Evolutionary conservation across 1,284 basidiomycete species (phyloP), one percentile per base, ranked within the genome.

Genomic region (Somion occarium): DNA sequence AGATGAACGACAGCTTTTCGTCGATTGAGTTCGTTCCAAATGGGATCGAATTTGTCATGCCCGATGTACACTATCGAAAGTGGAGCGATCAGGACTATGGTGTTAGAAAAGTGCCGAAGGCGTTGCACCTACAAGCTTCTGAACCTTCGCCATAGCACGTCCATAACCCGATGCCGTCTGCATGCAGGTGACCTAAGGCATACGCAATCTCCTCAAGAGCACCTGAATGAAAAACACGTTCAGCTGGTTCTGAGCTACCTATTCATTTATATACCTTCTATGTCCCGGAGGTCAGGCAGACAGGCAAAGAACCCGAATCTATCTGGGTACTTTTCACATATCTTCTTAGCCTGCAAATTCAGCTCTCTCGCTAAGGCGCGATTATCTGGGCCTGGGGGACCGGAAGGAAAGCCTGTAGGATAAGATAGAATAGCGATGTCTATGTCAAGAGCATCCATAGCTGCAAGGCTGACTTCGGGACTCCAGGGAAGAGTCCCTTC

Each of bases 291-390:
- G 57, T 79, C 74, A 5, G 85, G 85, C 49, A 87, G 61, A 39
- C 73, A 78, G 1, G 79, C 85, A 59, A 87, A 79, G 64, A 85
- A 86, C 2, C 79, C 81, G 63, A 88, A 88, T 56, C 80, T 71
- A 38, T 61, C 58, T 2, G 82, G 76, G 61, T 83, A 63, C 26
- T 65, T 59, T 37, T 62, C 55, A 59, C 78, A 79, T 18, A 83
- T 69, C 13, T 70, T 64, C 25, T 74, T 71, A 51, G 78, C 71
- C 49, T 67, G 66, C 11, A 63, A 56, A 47, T 88, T 88, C 54
- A 73, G 67, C 25, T 64, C 59, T 51, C 80, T 71, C 18, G 79
- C 71, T 19, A 65, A 60, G 3, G 59, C 52, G 34, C 75, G 70
- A 57, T 75, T 74, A 52, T 71, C 73, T 7, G 64, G 56, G 24